Evolutionary conservation across 2,329 filamentous ascomycete species (phyloP).

Genomic region (Tolypocladium sp.): DNA sequence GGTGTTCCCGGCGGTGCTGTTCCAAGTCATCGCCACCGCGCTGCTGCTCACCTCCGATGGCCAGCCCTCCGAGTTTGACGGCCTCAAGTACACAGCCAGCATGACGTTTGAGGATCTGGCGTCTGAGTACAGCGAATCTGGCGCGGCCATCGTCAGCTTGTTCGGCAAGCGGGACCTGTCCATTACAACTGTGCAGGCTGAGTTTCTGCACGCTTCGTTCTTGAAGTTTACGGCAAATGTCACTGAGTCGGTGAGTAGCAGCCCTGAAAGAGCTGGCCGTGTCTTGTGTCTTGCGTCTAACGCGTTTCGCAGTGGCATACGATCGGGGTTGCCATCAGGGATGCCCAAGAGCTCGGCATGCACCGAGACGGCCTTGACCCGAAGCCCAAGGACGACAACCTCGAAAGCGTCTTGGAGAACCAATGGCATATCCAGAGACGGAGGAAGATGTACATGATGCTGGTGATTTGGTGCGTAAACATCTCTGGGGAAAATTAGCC

Average conservation of each 20-base stretch:
- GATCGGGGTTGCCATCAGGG: slow-evolving; percentile 46
- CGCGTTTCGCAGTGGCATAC: slow-evolving; percentile 37
- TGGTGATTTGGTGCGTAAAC: slow-evolving; percentile 28
- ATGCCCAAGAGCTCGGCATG: slow-evolving; percentile 54
- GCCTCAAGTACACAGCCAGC: slow-evolving; percentile 47
- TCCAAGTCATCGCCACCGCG: slow-evolving; percentile 47
- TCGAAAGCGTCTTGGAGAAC: slow-evolving; percentile 42
- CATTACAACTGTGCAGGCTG: slow-evolving; percentile 46
- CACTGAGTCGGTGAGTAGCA: slow-evolving; percentile 38
- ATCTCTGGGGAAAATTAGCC: no score
- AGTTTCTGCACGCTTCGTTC: slow-evolving; percentile 46
- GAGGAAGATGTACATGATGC: slow-evolving; percentile 45
- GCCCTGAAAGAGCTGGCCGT: background rate
- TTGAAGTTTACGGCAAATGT: slow-evolving; percentile 51
- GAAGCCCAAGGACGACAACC: slow-evolving; percentile 32
- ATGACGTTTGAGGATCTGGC: slow-evolving; percentile 55
- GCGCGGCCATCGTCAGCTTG: slow-evolving; percentile 40
- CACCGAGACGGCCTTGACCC: slow-evolving; percentile 45
- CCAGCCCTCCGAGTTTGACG: slow-evolving; percentile 39
- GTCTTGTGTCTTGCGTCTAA: background rate
- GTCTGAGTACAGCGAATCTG: slow-evolving; percentile 50
- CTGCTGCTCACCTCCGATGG: slow-evolving; percentile 42
- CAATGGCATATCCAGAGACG: slow-evolving; percentile 50
- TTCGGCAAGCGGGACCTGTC: slow-evolving; percentile 49
- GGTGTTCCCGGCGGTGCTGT: slow-evolving; percentile 50